phyloP scores from a whole-genome alignment of 306 rosid genomes.

The Herpetospermum pedunculosum region DNA sequence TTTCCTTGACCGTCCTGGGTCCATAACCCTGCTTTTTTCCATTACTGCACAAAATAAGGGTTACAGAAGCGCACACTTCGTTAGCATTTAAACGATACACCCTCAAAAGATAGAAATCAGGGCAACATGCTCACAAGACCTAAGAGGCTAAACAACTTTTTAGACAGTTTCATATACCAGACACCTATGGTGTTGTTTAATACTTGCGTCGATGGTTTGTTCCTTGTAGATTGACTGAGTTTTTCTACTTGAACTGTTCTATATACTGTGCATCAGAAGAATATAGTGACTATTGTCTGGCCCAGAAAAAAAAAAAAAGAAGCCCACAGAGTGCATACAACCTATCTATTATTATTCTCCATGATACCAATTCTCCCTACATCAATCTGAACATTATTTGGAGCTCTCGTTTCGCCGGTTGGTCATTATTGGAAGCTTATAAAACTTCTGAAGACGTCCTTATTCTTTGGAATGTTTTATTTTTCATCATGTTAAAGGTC shows the following conservation, averaged over 20 bases:
- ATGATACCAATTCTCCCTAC: no score
- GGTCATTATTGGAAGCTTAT: no score
- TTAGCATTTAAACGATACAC: background rate
- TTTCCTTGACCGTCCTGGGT: constrained; percentile 49
- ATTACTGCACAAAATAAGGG: constrained; percentile 34
- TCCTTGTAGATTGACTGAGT: background rate
- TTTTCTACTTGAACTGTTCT: background rate
- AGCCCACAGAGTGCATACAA: background rate
- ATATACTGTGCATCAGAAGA: background rate
- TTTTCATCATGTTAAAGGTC: no score
- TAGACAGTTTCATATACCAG: background rate
- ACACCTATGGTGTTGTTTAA: background rate
- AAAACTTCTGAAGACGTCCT: no score
- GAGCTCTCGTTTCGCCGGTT: no score
- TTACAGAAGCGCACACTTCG: constrained; percentile 16
- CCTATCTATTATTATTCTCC: no score
- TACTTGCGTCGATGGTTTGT: background rate
- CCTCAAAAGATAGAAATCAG: background rate
- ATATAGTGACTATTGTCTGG: background rate
- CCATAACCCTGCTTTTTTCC: constrained; percentile 43
- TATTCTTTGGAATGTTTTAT: no score
- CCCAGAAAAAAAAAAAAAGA: background rate
- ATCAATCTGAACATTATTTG: no score
- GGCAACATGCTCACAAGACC: background rate
- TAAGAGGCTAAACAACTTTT: background rate